These are phyloP conservation scores for Trichoderma pleuroti DNA, from an alignment of 2,329 filamentous ascomycete species.

Conservation along the genomic window DNA sequence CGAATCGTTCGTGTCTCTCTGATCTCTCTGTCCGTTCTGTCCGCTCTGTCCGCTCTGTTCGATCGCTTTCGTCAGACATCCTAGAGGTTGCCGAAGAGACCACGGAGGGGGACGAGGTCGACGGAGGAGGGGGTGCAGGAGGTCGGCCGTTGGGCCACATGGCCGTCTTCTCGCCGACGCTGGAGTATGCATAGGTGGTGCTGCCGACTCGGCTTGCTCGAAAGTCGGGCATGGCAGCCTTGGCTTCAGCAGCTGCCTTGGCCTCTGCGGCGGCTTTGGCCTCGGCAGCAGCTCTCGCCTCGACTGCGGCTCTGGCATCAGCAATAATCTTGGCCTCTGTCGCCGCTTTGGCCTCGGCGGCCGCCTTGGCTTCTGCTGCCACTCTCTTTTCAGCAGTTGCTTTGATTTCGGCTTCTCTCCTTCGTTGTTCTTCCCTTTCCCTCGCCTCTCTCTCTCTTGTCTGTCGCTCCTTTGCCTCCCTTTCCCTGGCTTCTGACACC, in stretches of 20 bases:
- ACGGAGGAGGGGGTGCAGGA: slow-evolving; percentile 32
- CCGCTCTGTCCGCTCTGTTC: not conserved
- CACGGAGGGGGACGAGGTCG: slow-evolving; percentile 1
- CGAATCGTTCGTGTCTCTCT: not conserved
- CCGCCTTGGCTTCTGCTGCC: slow-evolving; percentile 34
- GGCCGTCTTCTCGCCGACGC: slow-evolving; percentile 65
- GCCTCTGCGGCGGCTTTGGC: not conserved
- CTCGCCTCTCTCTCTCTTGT: slow-evolving; percentile 30
- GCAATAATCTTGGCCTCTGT: slow-evolving; percentile 43
- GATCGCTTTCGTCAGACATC: slow-evolving; percentile 4
- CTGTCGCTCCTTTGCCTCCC: slow-evolving; percentile 37
- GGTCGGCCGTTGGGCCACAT: slow-evolving; percentile 65
- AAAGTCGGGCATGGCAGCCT: slow-evolving; percentile 26
- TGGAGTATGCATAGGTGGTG: slow-evolving; percentile 60
- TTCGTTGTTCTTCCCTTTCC: slow-evolving; percentile 37
- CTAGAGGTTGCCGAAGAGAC: slow-evolving; percentile 10
- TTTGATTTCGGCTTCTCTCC: slow-evolving; percentile 20
- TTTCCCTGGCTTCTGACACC: slow-evolving; percentile 34
- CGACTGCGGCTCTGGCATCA: slow-evolving; percentile 20
- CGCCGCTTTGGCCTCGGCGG: slow-evolving; percentile 40
- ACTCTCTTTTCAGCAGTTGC: slow-evolving; percentile 22
- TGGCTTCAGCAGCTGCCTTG: slow-evolving; percentile 23
- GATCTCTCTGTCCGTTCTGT: not conserved
- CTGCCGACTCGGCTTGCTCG: slow-evolving; percentile 40
- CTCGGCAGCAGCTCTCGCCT: slow-evolving; percentile 16